Evolutionary conservation across 108 stramenopile genomes (phyloP).

Genomic region (Cyclotella baltica): DNA sequence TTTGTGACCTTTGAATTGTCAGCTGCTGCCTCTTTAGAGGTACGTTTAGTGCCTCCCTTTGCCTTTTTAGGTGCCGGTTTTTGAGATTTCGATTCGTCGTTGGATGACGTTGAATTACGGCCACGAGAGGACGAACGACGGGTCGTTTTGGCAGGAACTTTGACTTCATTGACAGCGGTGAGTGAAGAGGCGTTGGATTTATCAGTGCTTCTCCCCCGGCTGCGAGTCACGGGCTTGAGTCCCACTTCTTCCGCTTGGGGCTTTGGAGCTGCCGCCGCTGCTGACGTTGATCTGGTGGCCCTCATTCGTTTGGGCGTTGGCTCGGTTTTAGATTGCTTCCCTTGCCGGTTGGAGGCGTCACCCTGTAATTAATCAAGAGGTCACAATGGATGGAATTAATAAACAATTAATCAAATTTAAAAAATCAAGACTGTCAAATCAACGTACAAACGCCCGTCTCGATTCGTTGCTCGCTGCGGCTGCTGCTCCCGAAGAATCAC

Average conservation of each 20-base stretch:
- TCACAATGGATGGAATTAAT: not conserved
- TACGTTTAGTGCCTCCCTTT: slow-evolving; percentile 26
- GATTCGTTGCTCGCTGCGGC: slow-evolving; percentile 37
- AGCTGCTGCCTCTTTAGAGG: slow-evolving; percentile 7
- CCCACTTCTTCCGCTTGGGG: not conserved
- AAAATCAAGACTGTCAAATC: not conserved
- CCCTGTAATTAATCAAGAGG: slow-evolving; percentile 28
- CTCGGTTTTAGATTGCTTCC: slow-evolving; percentile 9
- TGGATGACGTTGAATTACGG: slow-evolving; percentile 10
- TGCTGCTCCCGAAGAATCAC: slow-evolving; percentile 8
- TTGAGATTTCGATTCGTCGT: slow-evolving; percentile 2
- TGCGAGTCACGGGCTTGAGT: not conserved
- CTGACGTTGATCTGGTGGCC: slow-evolving; percentile 15
- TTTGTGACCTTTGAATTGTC: slow-evolving; percentile 19
- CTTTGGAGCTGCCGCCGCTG: not conserved
- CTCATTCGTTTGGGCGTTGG: not conserved
- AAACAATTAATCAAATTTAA: not conserved
- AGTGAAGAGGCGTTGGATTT: too few species aligned
- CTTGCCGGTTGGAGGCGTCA: slow-evolving; percentile 35
- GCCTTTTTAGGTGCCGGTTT: slow-evolving; percentile 16
- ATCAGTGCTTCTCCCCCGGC: too few species aligned
- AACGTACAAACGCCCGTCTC: slow-evolving; percentile 40
- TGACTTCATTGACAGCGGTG: too few species aligned
- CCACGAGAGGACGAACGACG: slow-evolving; percentile 18
- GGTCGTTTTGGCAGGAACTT: not conserved